A percentile compares a stretch with the other conserved stretches of the same genome.
Conservation (phyloP, 768 basidiomycete genomes). For the Leccinum sublutescens region DNA sequence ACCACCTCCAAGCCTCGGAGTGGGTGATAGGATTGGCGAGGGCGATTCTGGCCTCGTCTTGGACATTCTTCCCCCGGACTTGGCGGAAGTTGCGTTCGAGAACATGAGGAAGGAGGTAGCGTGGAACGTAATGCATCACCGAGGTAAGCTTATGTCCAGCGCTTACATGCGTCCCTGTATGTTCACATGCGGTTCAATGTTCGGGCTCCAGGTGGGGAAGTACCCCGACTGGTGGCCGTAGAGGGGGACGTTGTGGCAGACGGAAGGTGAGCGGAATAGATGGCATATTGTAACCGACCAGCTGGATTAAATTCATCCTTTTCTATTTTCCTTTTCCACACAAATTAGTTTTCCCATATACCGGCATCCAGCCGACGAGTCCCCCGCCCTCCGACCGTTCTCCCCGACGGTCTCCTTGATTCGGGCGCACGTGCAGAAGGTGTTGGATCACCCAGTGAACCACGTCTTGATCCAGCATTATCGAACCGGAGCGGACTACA, state of each 20-base stretch:
- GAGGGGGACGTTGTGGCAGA: slow-evolving; percentile 53
- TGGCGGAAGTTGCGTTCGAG: slow-evolving; percentile 58
- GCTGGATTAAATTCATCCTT: slow-evolving; percentile 2
- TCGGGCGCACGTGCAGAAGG: slow-evolving; percentile 58
- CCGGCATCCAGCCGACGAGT: slow-evolving; percentile 79
- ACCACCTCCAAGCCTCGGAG: slow-evolving; percentile 28
- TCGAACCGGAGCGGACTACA: slow-evolving; percentile 75
- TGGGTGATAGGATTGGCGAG: slow-evolving; percentile 52
- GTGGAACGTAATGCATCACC: slow-evolving; percentile 74
- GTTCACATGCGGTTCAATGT: slow-evolving; percentile 6
- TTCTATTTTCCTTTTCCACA: not conserved
- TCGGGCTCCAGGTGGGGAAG: slow-evolving; percentile 61
- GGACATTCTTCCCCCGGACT: slow-evolving; percentile 54
- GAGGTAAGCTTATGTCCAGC: slow-evolving; percentile 43
- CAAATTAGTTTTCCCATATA: slow-evolving; percentile 67
- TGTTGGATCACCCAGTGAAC: slow-evolving; percentile 66
- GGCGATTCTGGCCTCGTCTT: slow-evolving; percentile 66
- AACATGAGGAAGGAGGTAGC: slow-evolving; percentile 59
- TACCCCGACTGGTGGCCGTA: slow-evolving; percentile 63
- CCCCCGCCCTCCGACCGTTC: slow-evolving; percentile 65
- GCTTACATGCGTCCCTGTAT: not conserved
- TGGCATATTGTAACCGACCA: slow-evolving; percentile 11
- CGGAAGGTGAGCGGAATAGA: slow-evolving; percentile 33
- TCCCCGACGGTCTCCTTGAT: slow-evolving; percentile 67
- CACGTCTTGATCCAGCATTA: slow-evolving; percentile 84